These are phyloP conservation scores for Tetrahymena elliotti DNA, from an alignment of 73 alveolate genomes.

Conservation along the genomic window DNA sequence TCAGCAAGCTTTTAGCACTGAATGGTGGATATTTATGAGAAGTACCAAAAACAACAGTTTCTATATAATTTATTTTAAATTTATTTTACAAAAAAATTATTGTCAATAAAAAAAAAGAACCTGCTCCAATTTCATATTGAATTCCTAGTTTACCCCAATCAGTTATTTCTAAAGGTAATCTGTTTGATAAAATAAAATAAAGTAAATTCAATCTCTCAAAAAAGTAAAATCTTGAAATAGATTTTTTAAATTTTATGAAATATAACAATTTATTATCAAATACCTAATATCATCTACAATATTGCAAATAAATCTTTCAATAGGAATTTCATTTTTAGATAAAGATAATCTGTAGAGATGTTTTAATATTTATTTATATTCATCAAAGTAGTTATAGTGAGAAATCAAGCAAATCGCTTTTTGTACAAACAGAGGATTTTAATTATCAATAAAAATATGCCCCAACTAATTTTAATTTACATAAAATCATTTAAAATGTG, in stretches of 20 bases:
- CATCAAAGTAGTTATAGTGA: conserved; percentile 11
- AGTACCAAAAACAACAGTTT: background rate
- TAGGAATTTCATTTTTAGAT: conserved; percentile 14
- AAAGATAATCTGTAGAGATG: conserved; percentile 1
- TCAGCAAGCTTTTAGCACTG: background rate
- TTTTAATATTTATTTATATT: conserved; percentile 12
- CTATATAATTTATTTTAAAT: too few relatives aligned
- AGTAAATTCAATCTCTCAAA: background rate
- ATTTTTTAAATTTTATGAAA: background rate
- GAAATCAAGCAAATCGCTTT: conserved; percentile 20
- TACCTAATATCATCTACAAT: conserved; percentile 20
- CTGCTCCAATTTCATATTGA: background rate
- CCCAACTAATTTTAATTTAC: background rate
- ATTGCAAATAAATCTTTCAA: conserved; percentile 33
- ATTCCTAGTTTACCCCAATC: background rate
- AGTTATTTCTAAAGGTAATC: background rate
- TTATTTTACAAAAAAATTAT: background rate
- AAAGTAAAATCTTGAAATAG: conserved; percentile 7
- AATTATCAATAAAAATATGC: background rate
- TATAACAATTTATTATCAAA: background rate
- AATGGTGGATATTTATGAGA: conserved; percentile 13
- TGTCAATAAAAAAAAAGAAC: background rate
- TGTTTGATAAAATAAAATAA: background rate
- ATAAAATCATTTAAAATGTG: background rate
- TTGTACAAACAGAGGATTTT: background rate